Evolutionary conservation across 768 basidiomycete genomes (phyloP).

Genomic region (Collybiopsis confluens): DNA sequence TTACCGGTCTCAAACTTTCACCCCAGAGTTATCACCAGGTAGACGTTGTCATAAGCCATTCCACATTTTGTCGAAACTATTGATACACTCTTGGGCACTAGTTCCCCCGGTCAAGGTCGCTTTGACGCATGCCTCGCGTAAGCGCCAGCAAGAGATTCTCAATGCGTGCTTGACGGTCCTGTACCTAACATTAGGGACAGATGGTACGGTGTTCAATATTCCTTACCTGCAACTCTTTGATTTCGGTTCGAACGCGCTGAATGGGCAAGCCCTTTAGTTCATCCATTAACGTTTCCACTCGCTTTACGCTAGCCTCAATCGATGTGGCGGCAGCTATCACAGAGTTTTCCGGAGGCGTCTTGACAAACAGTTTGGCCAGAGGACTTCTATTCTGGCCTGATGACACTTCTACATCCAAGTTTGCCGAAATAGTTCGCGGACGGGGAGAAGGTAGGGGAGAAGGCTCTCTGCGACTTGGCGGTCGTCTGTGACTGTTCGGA

Average conservation of each 20-base stretch:
- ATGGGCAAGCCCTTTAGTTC: conserved; percentile 63
- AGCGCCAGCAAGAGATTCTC: conserved; percentile 67
- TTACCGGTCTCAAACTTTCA: too few relatives aligned
- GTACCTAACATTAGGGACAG: conserved; percentile 4
- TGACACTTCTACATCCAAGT: conserved; percentile 14
- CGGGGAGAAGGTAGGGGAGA: conserved; percentile 21
- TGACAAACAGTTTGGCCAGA: conserved; percentile 42
- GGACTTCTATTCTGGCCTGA: conserved; percentile 29
- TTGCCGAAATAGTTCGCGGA: conserved; percentile 12
- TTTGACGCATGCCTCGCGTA: conserved; percentile 59
- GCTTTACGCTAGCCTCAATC: conserved; percentile 43
- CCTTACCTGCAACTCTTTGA: conserved; percentile 74
- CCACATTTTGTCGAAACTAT: too few relatives aligned
- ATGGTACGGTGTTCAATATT: conserved; percentile 15
- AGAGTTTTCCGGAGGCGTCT: conserved; percentile 12
- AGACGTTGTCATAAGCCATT: too few relatives aligned
- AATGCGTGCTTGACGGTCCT: conserved; percentile 77
- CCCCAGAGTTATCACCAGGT: too few relatives aligned
- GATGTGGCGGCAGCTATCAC: conserved; percentile 17
- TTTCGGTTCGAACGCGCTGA: conserved; percentile 65
- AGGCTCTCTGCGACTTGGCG: conserved; percentile 16
- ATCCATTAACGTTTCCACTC: conserved; percentile 60
- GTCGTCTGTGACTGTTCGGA: conserved; percentile 19
- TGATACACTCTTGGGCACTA: background rate
- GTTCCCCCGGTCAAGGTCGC: background rate